Conservation (phyloP, 306 rosid genomes). For the Vigna reflexopilosa region DNA sequence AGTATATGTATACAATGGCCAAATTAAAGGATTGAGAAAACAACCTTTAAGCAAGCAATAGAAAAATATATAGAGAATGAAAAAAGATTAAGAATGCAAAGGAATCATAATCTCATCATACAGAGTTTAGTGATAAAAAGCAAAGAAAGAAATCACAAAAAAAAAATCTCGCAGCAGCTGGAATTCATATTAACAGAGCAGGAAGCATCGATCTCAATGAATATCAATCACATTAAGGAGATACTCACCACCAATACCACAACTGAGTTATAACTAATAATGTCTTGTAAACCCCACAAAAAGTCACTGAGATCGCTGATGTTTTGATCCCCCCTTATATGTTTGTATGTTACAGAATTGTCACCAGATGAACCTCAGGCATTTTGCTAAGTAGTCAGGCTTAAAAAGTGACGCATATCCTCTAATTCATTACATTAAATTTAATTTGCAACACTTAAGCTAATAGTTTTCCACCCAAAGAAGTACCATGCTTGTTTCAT, state of each 20-base stretch:
- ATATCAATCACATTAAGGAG: not conserved
- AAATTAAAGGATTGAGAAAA: not conserved
- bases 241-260: not conserved
- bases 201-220: not conserved
- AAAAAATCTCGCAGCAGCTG: not conserved
- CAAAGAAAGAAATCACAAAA: not conserved
- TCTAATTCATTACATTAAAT: not conserved
- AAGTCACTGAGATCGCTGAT: slow-evolving; percentile 5
- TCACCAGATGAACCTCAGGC: not conserved
- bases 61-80: not conserved
- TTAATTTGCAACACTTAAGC: not conserved
- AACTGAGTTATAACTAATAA: not conserved
- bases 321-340: not conserved
- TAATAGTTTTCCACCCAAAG: not conserved
- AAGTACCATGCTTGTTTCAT: slow-evolving; percentile 15
- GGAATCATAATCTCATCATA: slow-evolving; percentile 4
- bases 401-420: not conserved
- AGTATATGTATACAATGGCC: not conserved
- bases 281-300: not conserved
- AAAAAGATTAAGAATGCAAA: slow-evolving; percentile 19
- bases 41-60: slow-evolving; percentile 3
- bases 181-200: slow-evolving; percentile 2
- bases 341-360: not conserved
- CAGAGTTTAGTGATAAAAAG: slow-evolving; percentile 9
- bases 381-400: not conserved